Base-by-base conservation (phyloP, 2,329 filamentous ascomycete species). In the Colletotrichum australisinense region DNA sequence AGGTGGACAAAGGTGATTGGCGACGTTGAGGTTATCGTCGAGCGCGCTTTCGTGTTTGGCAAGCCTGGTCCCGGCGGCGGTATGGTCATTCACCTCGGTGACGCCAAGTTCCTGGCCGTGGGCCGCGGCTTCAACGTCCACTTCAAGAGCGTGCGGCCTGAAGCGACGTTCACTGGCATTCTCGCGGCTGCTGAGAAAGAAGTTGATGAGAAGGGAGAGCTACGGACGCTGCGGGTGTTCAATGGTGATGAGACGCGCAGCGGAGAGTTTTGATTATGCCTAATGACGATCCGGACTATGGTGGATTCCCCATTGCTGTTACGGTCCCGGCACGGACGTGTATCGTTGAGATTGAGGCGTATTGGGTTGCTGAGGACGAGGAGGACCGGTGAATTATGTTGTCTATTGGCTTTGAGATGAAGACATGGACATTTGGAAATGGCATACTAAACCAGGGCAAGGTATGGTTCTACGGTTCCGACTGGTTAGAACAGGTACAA, bases 231-330 rank as follows among this genome's bases (percentile, higher is more conserved):
- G 52, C 75, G 82, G 12, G 75, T 80, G 0, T 49, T 85, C 4
- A 84, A 85, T 46, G 84, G 84, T 9, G 84, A 85, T 67, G 84
- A 85, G 78, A 85, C 83, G 1, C 77, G 83, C 55, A 81, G 80
- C 75, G 88, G 88, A 1, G 79, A 80, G 59, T 86, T 84, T 77
- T 84, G 22, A 87, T 89, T 75, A 91, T 91, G 89, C 89, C 87
- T 1, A 88, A 85, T 70, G 86, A 89, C 42, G 82, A 88, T 42
- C 87, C 88, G 0, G 88, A 90, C 73, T 90, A 90, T 76, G 88
- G 88, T 1, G 86, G 86, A 0, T 89, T 89, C 70, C 87, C 87
- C 0, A 90, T 89, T 38, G 84, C 84, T 30, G 84, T 90, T 1
- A 90, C 87, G 0, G 86, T 89, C 38, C 88, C 88, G 1, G 86